phyloP scores from a whole-genome alignment of 176 grass and related monocot genomes.

The Oropetium thomaeum region DNA sequence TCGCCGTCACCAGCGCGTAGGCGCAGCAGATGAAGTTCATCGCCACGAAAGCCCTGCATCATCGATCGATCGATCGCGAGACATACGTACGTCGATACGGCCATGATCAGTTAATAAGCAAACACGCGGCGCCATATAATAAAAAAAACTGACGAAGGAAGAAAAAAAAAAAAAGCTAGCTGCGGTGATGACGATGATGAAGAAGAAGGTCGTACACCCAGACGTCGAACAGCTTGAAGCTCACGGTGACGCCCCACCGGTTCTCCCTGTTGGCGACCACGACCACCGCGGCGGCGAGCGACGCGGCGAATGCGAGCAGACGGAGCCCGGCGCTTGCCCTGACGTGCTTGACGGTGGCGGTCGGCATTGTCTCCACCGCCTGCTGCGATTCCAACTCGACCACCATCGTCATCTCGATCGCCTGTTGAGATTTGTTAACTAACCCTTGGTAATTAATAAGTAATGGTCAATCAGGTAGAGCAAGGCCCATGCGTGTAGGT shows the following conservation, averaged over 20 bases:
- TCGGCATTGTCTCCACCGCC: background rate
- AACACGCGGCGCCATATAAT: background rate
- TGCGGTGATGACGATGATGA: too few relatives aligned
- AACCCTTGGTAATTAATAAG: too few relatives aligned
- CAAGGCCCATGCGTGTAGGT: too few relatives aligned
- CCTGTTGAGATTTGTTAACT: too few relatives aligned
- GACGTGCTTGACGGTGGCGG: background rate
- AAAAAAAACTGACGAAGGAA: too few relatives aligned
- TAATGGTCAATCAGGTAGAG: too few relatives aligned
- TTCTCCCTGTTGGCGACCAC: slow-evolving; percentile 31
- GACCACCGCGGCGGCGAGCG: slow-evolving; percentile 35
- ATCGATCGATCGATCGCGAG: background rate
- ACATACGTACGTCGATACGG: background rate
- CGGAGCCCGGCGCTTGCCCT: slow-evolving; percentile 5
- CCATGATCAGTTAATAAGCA: background rate
- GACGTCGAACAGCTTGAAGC: slow-evolving; percentile 36
- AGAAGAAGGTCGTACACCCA: slow-evolving; percentile 58
- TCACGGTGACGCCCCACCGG: slow-evolving; percentile 38
- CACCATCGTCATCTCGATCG: slow-evolving; percentile 6
- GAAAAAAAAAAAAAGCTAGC: too few relatives aligned
- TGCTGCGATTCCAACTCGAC: slow-evolving; percentile 38
- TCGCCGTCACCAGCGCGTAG: slow-evolving; percentile 37
- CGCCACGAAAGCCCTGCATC: slow-evolving; percentile 36
- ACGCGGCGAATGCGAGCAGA: background rate
- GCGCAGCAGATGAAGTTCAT: slow-evolving; percentile 15